A percentile compares a stretch with the other conserved stretches of the same genome.
Conservation (phyloP, 768 basidiomycete genomes). For the Calocera cornea region DNA sequence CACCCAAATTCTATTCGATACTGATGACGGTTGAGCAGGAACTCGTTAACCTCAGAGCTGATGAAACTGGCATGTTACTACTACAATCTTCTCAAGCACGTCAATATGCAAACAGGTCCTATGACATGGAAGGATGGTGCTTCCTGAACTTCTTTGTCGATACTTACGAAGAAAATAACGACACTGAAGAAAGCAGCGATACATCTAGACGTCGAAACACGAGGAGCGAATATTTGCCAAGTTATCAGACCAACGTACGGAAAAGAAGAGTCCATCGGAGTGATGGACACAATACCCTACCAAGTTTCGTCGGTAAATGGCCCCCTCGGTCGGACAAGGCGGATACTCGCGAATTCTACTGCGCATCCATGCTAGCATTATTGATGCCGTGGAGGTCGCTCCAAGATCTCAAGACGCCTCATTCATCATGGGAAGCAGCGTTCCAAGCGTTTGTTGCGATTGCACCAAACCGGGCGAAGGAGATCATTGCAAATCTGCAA, state of each 20-base stretch:
- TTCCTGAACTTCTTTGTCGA: conserved; percentile 22
- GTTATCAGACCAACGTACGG: conserved; percentile 16
- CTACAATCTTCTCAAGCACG: too few species aligned
- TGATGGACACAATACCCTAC: conserved; percentile 25
- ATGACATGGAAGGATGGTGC: conserved; percentile 12
- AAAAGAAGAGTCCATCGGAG: too few species aligned
- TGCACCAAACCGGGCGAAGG: neutral
- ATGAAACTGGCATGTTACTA: too few species aligned
- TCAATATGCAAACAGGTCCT: conserved; percentile 11
- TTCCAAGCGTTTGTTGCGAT: conserved; percentile 8
- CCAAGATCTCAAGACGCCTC: too few species aligned
- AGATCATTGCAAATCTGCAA: conserved; percentile 22
- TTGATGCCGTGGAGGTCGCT: too few species aligned
- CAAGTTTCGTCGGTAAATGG: conserved; percentile 26
- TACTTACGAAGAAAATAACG: conserved; percentile 23
- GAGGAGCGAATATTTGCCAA: conserved; percentile 15
- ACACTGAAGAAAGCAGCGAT: neutral
- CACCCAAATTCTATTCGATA: neutral
- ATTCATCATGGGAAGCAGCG: too few species aligned
- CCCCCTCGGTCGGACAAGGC: conserved; percentile 24
- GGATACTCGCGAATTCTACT: conserved; percentile 22
- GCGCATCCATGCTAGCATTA: conserved; percentile 26
- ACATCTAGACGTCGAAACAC: conserved; percentile 16
- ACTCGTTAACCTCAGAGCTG: too few species aligned
- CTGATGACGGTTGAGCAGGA: neutral